Evolutionary conservation across 129 eudicot genomes (phyloP), one percentile per base, ranked within the genome.

Genomic region (Flaveria brownii): DNA sequence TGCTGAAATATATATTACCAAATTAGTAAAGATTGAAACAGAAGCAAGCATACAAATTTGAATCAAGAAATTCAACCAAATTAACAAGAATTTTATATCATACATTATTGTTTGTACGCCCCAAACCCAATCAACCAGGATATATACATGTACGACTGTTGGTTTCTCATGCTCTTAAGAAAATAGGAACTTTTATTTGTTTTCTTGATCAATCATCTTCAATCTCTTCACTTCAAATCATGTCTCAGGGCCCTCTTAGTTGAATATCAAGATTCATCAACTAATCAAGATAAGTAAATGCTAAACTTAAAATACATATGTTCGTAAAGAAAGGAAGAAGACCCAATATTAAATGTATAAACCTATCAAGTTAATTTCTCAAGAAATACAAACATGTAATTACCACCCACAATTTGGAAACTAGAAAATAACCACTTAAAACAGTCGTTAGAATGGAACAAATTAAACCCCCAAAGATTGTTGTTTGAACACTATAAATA

Each of bases 361-460:
- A 77, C 83, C 82, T 71, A 81, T 85, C 61, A 77, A 66, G 96
- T 84, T 85, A 86, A 81, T 83, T 82, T 81, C 47, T 77, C 60
- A 69, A 67, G 71, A 83, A 77, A 83, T 75, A 72, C 88, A 83
- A 79, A 82, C 81, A 75, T 74, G 45, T 45, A 74, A 64, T 26
- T 59, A 73, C 76, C 84, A 85, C 86, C 89, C 83, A 75, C 81
- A 72, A 84, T 68, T 72, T 51, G 23, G 15, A 71, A 50, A 56
- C 64, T 14, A 77, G 47, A 68, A 60, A 59, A 42, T 13, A 77
- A 62, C 50, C 73, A 66, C 45, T 52, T 28, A 36, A 75, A 49
- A 76, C 71, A 43, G 55, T 50, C 2, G 76, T 30, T 26, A 66
- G 42, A 59, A 74, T 28, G 11, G 54, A 76, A 69, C 28, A 59